Evolutionary conservation across 2,329 filamentous ascomycete species (phyloP).

Genomic region (Pyrenochaeta sp.): DNA sequence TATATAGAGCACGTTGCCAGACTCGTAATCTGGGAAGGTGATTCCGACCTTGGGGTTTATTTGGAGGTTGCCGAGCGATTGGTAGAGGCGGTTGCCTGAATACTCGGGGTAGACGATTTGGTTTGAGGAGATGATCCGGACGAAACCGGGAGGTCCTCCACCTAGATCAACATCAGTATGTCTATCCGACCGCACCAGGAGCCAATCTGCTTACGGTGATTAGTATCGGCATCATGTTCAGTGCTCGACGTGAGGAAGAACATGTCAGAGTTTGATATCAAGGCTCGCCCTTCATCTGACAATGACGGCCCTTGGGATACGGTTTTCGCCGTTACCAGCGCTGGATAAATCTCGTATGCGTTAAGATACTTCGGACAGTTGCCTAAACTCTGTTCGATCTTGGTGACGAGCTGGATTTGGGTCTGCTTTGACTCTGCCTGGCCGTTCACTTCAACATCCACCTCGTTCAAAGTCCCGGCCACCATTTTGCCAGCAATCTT

Average conservation of each 20-base stretch:
- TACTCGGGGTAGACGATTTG: conserved; percentile 82
- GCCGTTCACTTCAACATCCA: conserved; percentile 41
- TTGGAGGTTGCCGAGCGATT: conserved; percentile 80
- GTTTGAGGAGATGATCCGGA: conserved; percentile 70
- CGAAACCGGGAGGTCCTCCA: conserved; percentile 77
- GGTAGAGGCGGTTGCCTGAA: conserved; percentile 84
- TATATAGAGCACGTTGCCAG: conserved; percentile 75
- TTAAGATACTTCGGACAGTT: conserved; percentile 93
- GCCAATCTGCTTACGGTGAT: conserved; percentile 63
- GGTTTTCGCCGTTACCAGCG: conserved; percentile 62
- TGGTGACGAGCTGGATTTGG: conserved; percentile 68
- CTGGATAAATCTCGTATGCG: conserved; percentile 69
- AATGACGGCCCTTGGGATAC: conserved; percentile 60
- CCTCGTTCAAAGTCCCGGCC: conserved; percentile 63
- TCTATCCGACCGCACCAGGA: neutral
- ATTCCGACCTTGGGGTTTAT: conserved; percentile 73
- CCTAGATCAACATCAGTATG: neutral
- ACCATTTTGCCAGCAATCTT: conserved; percentile 77
- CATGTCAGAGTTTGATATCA: conserved; percentile 73
- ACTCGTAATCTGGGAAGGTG: conserved; percentile 76
- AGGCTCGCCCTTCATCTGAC: conserved; percentile 61
- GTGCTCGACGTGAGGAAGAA: conserved; percentile 79
- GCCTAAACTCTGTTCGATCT: conserved; percentile 75
- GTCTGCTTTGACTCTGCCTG: conserved; percentile 29
- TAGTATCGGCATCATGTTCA: conserved; percentile 77